Evolutionary conservation across 257 asterid species (phyloP).

Genomic region (Plectranthus barbatus): DNA sequence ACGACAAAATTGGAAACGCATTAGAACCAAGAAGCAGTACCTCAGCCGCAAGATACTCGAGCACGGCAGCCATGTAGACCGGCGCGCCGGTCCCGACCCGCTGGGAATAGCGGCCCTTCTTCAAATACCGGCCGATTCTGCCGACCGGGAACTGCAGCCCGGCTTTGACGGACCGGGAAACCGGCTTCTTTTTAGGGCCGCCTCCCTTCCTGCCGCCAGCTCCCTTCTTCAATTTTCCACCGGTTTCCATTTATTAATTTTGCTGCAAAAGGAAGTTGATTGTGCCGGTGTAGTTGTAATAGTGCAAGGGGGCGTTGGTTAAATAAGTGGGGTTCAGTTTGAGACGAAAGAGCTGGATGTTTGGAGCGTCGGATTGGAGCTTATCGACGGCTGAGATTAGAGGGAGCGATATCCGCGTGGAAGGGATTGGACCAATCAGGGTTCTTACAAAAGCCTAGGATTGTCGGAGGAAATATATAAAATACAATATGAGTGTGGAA

Average conservation of each 20-base stretch:
- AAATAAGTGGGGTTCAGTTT: conserved; percentile 1
- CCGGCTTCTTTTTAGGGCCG: conserved; percentile 48
- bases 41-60: conserved; percentile 51
- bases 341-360: neutral
- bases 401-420: conserved; percentile 15
- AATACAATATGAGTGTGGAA: too few relatives aligned
- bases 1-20: neutral
- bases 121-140: conserved; percentile 48
- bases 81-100: too few relatives aligned
- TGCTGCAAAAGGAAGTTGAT: neutral
- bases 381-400: conserved; percentile 12
- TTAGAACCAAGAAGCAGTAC: conserved; percentile 2
- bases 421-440: conserved; percentile 16
- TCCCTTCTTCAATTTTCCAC: conserved; percentile 37
- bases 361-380: conserved; percentile 17
- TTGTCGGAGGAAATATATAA: neutral
- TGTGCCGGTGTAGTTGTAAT: neutral
- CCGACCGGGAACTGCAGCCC: conserved; percentile 54
- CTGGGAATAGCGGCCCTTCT: conserved; percentile 41
- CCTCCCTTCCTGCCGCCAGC: conserved; percentile 47
- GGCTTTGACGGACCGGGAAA: conserved; percentile 41
- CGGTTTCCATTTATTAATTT: conserved; percentile 16
- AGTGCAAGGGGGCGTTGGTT: conserved; percentile 1
- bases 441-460: neutral
- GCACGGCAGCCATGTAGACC: too few relatives aligned